These are phyloP conservation scores for Saccharum spontaneum DNA, from an alignment of 176 grass and related monocot genomes.

Conservation along the genomic window DNA sequence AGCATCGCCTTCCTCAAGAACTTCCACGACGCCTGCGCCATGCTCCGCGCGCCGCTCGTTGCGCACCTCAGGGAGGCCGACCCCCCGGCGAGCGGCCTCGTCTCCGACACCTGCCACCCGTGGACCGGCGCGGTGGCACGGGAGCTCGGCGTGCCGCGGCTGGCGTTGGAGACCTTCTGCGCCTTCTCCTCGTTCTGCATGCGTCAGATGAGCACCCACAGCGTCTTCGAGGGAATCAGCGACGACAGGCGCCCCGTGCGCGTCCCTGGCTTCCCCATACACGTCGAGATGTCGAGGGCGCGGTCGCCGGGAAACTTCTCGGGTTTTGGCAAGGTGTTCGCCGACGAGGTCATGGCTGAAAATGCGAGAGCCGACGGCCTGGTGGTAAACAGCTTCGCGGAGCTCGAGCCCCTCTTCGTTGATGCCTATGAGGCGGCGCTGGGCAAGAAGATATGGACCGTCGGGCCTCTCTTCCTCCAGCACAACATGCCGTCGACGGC, in stretches of 20 bases:
- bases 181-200: conserved; percentile 44
- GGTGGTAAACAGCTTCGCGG: too few relatives aligned
- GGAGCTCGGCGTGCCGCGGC: conserved; percentile 42
- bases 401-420: too few relatives aligned
- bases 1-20: not conserved
- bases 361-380: too few relatives aligned
- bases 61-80: not conserved
- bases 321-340: too few relatives aligned
- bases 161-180: conserved; percentile 38
- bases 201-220: not conserved
- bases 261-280: conserved; percentile 34
- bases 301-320: too few relatives aligned
- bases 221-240: conserved; percentile 24
- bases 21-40: not conserved
- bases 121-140: conserved; percentile 37
- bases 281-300: conserved; percentile 26
- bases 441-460: conserved; percentile 45
- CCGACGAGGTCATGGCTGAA: too few relatives aligned
- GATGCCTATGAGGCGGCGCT: conserved; percentile 16
- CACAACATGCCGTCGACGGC: conserved; percentile 8
- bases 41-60: too few relatives aligned
- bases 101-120: conserved; percentile 37
- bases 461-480: conserved; percentile 43
- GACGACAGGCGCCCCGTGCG: conserved; percentile 16
- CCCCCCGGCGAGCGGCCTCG: conserved; percentile 31